Base-by-base conservation (phyloP, 495 filamentous ascomycete genomes). In the Wilcoxina mikolae region DNA sequence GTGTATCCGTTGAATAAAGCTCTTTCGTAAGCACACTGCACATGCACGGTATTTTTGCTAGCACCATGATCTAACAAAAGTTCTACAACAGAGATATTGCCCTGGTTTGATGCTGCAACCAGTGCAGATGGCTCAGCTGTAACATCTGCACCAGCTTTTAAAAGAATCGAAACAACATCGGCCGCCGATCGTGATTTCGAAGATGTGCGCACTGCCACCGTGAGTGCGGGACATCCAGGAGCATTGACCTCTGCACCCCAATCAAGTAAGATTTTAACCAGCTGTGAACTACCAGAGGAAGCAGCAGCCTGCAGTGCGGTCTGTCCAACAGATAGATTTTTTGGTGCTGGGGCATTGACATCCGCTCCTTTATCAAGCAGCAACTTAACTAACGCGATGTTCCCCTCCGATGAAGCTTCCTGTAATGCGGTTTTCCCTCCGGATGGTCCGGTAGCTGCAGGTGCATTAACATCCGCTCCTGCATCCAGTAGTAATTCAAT, bases 291-390 rank as follows among this genome's bases (percentile, higher is more conserved):
- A 3, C 48, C 31, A 33, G 41, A 47, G 23, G 28, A 17, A 31
- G 33, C 50, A 23, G 48, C 49, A 7, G 41, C 15, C 42, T 60
- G 55, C 26, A 60, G 31, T 12, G 55, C 49, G 46, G 45, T 60
- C 3, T 12, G 29, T 10, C 55, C 25, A 68, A 71, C 23, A 18
- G 20, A 43, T 43, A 9, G 39, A 20, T 43, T 43, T 9, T 46
- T 39, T 3, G 25, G 12, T n/a, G 53, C 54, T 41, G 56, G 57
- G 3, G 60, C 65, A 45, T 65, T 62, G 17, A 58, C 44, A 28
- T 68, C 56, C 23, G 68, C 66, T 4, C 59, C 59, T 35, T 57
- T 49, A 15, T 49, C 45, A 28, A 70, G 58, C 17, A 58, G 43
- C 22, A 56, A 28, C 29, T 42, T 22, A 7, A 52, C 61, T 22